Percentiles rank a stretch among this genome's conserved stretches.
Conservation (phyloP, 2,329 filamentous ascomycete genomes). For the Onygenales sp. region DNA sequence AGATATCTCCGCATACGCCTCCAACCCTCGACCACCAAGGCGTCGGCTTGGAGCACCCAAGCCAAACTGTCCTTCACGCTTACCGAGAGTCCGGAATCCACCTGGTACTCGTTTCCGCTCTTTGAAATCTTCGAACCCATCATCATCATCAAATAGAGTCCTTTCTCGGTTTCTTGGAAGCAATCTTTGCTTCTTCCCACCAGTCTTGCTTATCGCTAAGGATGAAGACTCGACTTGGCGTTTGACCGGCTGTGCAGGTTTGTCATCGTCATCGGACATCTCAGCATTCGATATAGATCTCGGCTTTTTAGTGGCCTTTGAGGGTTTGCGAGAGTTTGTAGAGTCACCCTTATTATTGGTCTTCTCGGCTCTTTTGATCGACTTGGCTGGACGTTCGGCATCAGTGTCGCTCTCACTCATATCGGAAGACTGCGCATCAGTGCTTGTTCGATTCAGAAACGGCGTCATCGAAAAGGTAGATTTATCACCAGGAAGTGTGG, state of each 20-base stretch:
- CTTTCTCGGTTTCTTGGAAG: conserved; percentile 51
- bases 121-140: neutral
- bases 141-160: conserved; percentile 57
- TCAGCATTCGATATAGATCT: conserved; percentile 5
- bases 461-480: conserved; percentile 91
- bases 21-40: neutral
- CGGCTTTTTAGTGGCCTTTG: conserved; percentile 4
- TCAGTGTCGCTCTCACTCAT: conserved; percentile 19
- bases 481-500: conserved; percentile 65
- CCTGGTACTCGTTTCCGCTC: neutral
- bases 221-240: conserved; percentile 10
- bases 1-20: neutral
- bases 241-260: conserved; percentile 6
- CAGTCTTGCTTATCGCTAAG: conserved; percentile 25
- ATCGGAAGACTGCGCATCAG: conserved; percentile 38
- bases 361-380: neutral
- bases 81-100: neutral
- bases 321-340: conserved; percentile 7
- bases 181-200: conserved; percentile 65
- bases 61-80: neutral
- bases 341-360: conserved; percentile 6
- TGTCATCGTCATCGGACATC: conserved; percentile 9
- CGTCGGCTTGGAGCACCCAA: neutral
- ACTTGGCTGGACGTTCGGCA: conserved; percentile 14
- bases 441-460: conserved; percentile 66